Percentiles rank a stretch among this genome's conserved stretches.
Evolutionary conservation across 2,329 filamentous ascomycete genomes (phyloP).

Genomic region (Calonectria pteridis): DNA sequence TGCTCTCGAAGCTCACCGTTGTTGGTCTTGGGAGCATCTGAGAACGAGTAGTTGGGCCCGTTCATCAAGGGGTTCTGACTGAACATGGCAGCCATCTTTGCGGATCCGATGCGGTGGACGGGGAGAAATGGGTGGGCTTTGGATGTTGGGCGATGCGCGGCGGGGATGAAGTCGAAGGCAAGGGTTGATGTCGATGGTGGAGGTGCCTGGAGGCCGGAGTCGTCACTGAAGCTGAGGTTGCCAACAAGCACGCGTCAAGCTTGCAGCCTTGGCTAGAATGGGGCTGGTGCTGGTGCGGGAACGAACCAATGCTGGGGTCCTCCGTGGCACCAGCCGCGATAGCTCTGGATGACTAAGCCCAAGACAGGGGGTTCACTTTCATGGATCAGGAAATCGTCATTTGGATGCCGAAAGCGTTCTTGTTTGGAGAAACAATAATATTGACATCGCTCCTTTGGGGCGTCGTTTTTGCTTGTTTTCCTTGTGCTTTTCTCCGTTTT

Average conservation of each 20-base stretch:
- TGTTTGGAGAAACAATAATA: constrained; percentile 28
- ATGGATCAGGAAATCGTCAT: constrained; percentile 38
- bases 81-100: constrained; percentile 74
- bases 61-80: constrained; percentile 78
- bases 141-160: constrained; percentile 25
- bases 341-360: constrained; percentile 58
- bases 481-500: constrained; percentile 2
- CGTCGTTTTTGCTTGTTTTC: constrained; percentile 15
- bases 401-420: constrained; percentile 27
- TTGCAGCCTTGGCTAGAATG: constrained; percentile 63
- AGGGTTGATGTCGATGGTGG: constrained; percentile 29
- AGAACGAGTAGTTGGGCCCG: constrained; percentile 77
- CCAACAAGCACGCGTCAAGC: constrained; percentile 56
- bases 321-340: constrained; percentile 41
- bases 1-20: constrained; percentile 75
- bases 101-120: constrained; percentile 13
- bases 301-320: constrained; percentile 5
- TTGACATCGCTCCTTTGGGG: constrained; percentile 31
- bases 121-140: background rate
- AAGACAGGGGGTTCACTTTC: constrained; percentile 39
- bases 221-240: constrained; percentile 45
- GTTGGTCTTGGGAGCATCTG: constrained; percentile 67
- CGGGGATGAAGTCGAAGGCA: constrained; percentile 23
- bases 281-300: constrained; percentile 12
- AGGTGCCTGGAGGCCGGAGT: constrained; percentile 37